These are phyloP conservation scores for Phoenix dactylifera DNA, from an alignment of 176 grass and related monocot genomes.

Conservation along the genomic window DNA sequence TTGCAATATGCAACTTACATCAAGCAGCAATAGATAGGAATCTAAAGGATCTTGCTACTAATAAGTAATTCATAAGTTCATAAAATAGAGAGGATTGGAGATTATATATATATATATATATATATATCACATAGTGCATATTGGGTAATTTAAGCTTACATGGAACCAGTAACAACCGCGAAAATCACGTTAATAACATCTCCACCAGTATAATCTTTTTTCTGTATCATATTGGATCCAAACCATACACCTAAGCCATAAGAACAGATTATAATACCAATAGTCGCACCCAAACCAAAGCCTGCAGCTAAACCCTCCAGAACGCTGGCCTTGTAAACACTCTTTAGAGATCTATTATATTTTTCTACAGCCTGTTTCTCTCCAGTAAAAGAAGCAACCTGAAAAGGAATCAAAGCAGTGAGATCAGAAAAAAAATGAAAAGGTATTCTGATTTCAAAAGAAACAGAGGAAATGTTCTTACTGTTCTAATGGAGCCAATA, in stretches of 20 bases:
- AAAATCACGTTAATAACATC: slow-evolving; percentile 16
- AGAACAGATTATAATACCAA: slow-evolving; percentile 4
- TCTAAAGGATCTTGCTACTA: too few relatives aligned
- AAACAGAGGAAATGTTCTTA: too few relatives aligned
- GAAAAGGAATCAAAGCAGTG: background rate
- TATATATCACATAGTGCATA: background rate
- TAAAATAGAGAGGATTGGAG: too few relatives aligned
- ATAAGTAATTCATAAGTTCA: too few relatives aligned
- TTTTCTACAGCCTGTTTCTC: slow-evolving; percentile 12
- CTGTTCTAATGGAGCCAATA: too few relatives aligned
- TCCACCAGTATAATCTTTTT: slow-evolving; percentile 9
- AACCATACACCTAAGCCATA: slow-evolving; percentile 17
- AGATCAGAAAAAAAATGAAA: too few relatives aligned
- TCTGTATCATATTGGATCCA: slow-evolving; percentile 10
- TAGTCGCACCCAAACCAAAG: slow-evolving; percentile 9
- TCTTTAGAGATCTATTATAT: background rate
- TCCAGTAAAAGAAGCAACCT: slow-evolving; percentile 19
- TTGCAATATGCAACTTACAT: too few relatives aligned
- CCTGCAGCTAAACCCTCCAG: slow-evolving; percentile 9
- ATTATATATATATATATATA: too few relatives aligned
- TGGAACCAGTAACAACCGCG: slow-evolving; percentile 5
- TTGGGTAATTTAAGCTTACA: slow-evolving; percentile 1
- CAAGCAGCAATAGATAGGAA: too few relatives aligned
- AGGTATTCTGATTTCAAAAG: too few relatives aligned
- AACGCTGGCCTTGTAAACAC: slow-evolving; percentile 12